Evolutionary conservation across 371 early-diverging fungal genomes (phyloP).

Genomic region (Mortierella sp.): DNA sequence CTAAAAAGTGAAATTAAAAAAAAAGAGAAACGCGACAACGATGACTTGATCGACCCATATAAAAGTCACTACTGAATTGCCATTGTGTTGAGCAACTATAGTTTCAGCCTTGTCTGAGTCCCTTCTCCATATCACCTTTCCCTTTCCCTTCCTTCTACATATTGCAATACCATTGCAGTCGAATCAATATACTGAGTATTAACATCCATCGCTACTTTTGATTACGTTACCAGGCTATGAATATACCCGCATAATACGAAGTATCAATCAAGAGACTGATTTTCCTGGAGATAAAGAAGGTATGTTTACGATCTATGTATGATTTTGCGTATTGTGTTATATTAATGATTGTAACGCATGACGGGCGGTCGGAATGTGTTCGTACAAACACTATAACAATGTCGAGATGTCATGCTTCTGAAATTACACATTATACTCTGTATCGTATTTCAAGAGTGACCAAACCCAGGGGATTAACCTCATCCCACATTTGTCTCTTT

Average conservation of each 20-base stretch:
- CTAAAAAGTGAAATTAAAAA: not conserved
- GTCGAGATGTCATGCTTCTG: slow-evolving; percentile 61
- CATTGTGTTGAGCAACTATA: slow-evolving; percentile 56
- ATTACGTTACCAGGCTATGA: not conserved
- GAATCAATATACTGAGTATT: not conserved
- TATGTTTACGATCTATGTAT: not conserved
- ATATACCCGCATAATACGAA: not conserved
- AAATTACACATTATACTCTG: slow-evolving; percentile 25
- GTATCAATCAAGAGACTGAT: not conserved
- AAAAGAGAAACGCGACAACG: slow-evolving; percentile 13
- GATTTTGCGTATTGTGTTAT: not conserved
- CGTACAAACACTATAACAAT: slow-evolving; percentile 57
- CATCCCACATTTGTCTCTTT: not conserved
- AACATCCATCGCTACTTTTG: not conserved
- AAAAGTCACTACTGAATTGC: slow-evolving; percentile 53
- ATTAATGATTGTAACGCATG: slow-evolving; percentile 60
- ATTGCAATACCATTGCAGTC: not conserved
- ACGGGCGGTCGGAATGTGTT: slow-evolving; percentile 61
- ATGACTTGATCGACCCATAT: slow-evolving; percentile 45
- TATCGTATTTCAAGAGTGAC: too few species aligned
- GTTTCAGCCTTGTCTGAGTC: slow-evolving; percentile 60
- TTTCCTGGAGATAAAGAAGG: not conserved
- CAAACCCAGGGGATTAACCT: not conserved
- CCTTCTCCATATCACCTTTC: not conserved
- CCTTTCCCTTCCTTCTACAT: not conserved